Evolutionary conservation across 129 eudicot species (phyloP), one percentile per base, ranked within the genome.

Genomic region (Gnaphalium uliginosum): DNA sequence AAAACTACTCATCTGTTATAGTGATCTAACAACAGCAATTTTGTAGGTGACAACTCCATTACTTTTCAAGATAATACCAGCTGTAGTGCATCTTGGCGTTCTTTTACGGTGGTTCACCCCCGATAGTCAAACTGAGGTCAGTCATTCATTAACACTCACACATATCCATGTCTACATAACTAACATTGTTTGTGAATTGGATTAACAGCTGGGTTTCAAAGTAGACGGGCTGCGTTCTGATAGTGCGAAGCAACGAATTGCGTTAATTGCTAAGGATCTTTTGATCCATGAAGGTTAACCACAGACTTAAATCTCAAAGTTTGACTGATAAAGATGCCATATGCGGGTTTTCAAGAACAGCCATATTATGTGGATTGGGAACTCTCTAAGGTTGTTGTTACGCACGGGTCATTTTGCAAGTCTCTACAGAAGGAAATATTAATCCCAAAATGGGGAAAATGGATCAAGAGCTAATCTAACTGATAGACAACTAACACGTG

Each of bases 61-160:
- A 75, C 91, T 94, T 21, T 94, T 94, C 81, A 94, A 94, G 90
- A 79, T 94, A 29, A 94, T 94, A 74, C 98, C 98, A 29, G 96
- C 89, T 15, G 98, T 93, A 5, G 93, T 93, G 74, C 98, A 93
- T 83, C 98, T 93, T 69, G 98, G 98, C 15, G 88, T 94, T 75
- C 82, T 94, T 72, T 83, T 94, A 74, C 85, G 98, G 83, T 94
- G 98, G 98, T 94, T 94, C 80, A 75, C 90, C 35, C 91, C 96
- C 11, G 98, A 94, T 58, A 88, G 83, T 78, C 96, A 79, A 79
- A 80, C 72, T 22, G 98, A 94, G 96, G 98, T 94, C 78, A 81
- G 56, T 2, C 68, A 32, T 72, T 27, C 18, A 62, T 1, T 2
- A 2, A 25, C 35, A 25, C 15, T 23, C 19, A 73, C 51, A 43